Evolutionary conservation across 768 basidiomycete species (phyloP).

Genomic region (Mycena leptocephala): DNA sequence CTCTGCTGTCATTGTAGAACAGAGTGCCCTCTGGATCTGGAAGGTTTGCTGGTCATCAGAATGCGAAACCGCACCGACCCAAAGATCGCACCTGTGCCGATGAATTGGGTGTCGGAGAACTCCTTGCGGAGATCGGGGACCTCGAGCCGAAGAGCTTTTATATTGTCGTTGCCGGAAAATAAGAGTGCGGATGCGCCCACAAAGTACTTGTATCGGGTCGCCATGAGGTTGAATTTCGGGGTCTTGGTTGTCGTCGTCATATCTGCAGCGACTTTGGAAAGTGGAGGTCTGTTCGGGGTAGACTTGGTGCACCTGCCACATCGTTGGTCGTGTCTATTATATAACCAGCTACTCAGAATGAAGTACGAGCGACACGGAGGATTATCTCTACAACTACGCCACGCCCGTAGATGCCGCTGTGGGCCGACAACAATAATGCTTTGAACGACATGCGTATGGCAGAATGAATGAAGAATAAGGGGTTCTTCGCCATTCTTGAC

Average conservation of each 20-base stretch:
- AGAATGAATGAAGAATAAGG: too few relatives aligned
- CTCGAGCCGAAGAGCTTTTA: constrained; percentile 1
- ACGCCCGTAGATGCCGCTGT: too few relatives aligned
- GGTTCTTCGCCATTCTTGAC: too few relatives aligned
- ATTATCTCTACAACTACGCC: too few relatives aligned
- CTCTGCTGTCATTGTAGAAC: not conserved
- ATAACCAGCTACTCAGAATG: too few relatives aligned
- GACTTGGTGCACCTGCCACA: too few relatives aligned
- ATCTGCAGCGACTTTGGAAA: not conserved
- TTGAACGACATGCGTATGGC: too few relatives aligned
- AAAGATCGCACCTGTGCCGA: not conserved
- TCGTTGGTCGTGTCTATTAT: too few relatives aligned
- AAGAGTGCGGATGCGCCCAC: not conserved
- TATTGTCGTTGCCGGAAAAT: not conserved
- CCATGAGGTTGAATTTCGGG: not conserved
- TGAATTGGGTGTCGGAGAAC: not conserved
- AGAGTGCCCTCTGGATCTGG: not conserved
- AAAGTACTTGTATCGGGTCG: not conserved
- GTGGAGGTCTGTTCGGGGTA: too few relatives aligned
- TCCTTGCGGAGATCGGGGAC: not conserved
- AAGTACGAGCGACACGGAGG: too few relatives aligned
- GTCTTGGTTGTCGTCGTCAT: not conserved
- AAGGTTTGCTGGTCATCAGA: not conserved
- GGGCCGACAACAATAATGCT: too few relatives aligned
- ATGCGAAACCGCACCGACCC: not conserved